Base-by-base conservation (phyloP, 179 eudicot genomes). In the Corrigiola litoralis region DNA sequence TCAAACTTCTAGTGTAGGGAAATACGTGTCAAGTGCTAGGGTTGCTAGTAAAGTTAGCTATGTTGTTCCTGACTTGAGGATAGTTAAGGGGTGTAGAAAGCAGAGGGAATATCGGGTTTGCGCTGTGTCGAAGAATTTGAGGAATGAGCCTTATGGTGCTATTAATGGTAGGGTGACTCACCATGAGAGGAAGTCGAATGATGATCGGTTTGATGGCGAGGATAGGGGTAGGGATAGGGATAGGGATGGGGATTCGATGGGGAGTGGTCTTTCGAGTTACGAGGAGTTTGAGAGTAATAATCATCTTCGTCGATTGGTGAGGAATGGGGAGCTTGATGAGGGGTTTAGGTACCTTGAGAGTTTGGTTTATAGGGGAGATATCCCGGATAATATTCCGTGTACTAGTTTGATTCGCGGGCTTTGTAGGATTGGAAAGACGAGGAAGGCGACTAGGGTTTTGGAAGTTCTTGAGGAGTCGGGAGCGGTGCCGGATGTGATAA, bases 401-500 rank as follows among this genome's bases (percentile, higher is more conserved):
- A 89, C 92, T 28, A 85, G 85, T 71, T 80, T 92, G 80, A 89
- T 89, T 73, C 83, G 90, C 10, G 95, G 95, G 68, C 83, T 89
- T 75, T 92, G 96, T 75, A 73, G 79, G 37, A 20, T 63, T n/a
- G 87, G 96, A 59, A 80, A 85, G 52, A 89, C 95, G 44, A 79
- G 75, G 75, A 89, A 82, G 60, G 96, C 98, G 16, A 81, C 87
- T 24, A 81, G 88, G 76, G 88, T 89, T 40, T 54, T 92, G 78
- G 85, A 87, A 36, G 82, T 87, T 73, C 82, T 92, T 9, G 96
- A 89, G 72, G 87, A 87, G 13, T 87, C 96, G 0, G 96, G 98
- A 18, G 92, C 92, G 51, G 90, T 87, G n/a, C 98, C 95, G 0
- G 90, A 92, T 84, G 92, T 92, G 31, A 85, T 87, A 40, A 82